Evolutionary conservation across 1,284 basidiomycete genomes (phyloP), one percentile per base, ranked within the genome.

Genomic region (Ustilago hordei): DNA sequence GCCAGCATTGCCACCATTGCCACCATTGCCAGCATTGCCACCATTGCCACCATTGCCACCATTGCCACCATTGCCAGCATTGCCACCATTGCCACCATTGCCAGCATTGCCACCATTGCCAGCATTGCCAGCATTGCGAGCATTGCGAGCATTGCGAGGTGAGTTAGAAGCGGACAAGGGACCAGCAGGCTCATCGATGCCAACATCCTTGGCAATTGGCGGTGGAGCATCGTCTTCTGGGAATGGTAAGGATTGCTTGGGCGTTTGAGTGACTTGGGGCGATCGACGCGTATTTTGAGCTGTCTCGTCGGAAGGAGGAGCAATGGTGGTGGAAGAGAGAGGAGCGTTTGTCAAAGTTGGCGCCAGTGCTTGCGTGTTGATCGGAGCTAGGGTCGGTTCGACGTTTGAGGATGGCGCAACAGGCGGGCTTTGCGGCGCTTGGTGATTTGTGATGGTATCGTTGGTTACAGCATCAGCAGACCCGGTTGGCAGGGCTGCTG

Each of bases 261-360:
- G 58, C 2, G 47, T 39, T 58, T 60, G 48, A 8, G 17, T 53
- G 17, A 54, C n/a, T 15, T 68, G 65, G 23, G 70, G 70, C 9
- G 70, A 73, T 50, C 58, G 64, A 57, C 54, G 61, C 58, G 58
- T 57, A 32, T 55, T 55, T 32, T 68, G 70, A 2, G 70, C 39
- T 19, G 70, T 73, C 59, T 73, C 70, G 34, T 73, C 70, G 15
- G 70, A 73, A 8, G 43, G 65, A 39, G 61, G 55, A 23, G 61
- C 61, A 38, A 73, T 68, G 58, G 70, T 73, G 41, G 65, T 73
- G 6, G 70, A 73, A 34, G 70, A 73, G 31, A 68, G 55, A 0
- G 64, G 70, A 11, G 57, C 64, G 31, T 58, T 73, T 8, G 61
- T 31, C 23, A 65, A 68, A 43, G 58, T 41, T 8, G 64, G 70